phyloP scores from a whole-genome alignment of 2,329 filamentous ascomycete species.

The Trichoderma brevicompactum region DNA sequence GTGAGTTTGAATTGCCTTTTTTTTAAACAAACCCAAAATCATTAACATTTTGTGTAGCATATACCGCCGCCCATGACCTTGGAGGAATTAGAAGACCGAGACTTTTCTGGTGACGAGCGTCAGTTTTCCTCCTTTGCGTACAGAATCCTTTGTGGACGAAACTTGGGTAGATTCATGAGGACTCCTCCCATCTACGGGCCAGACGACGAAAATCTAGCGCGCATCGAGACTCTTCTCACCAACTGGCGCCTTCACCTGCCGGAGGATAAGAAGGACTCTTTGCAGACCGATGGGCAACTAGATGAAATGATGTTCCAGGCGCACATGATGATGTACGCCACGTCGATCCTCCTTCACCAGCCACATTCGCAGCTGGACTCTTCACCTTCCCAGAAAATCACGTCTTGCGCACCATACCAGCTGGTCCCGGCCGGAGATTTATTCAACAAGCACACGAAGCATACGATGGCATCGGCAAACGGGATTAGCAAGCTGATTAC shows the following conservation, averaged over 20 bases:
- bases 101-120: constrained; percentile 72
- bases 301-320: constrained; percentile 94
- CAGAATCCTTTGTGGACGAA: constrained; percentile 78
- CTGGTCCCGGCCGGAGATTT: constrained; percentile 53
- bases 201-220: constrained; percentile 56
- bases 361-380: constrained; percentile 76
- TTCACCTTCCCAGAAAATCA: constrained; percentile 61
- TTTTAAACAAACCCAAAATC: not conserved
- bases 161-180: constrained; percentile 75
- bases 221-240: constrained; percentile 58
- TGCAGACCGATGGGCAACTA: constrained; percentile 70
- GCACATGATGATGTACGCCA: constrained; percentile 73
- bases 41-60: constrained; percentile 44
- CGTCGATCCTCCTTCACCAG: constrained; percentile 76
- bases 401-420: constrained; percentile 67
- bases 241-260: constrained; percentile 86
- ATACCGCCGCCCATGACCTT: constrained; percentile 66
- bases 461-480: constrained; percentile 78
- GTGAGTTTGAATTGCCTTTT: constrained; percentile 46
- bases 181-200: constrained; percentile 56
- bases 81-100: constrained; percentile 73
- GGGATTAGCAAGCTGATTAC: constrained; percentile 76
- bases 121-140: constrained; percentile 85
- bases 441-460: constrained; percentile 73
- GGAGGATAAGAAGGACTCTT: constrained; percentile 67